A percentile compares a stretch with the other conserved stretches of the same genome.
phyloP scores from a whole-genome alignment of 2,329 filamentous ascomycete species.

The Calonectria montana region DNA sequence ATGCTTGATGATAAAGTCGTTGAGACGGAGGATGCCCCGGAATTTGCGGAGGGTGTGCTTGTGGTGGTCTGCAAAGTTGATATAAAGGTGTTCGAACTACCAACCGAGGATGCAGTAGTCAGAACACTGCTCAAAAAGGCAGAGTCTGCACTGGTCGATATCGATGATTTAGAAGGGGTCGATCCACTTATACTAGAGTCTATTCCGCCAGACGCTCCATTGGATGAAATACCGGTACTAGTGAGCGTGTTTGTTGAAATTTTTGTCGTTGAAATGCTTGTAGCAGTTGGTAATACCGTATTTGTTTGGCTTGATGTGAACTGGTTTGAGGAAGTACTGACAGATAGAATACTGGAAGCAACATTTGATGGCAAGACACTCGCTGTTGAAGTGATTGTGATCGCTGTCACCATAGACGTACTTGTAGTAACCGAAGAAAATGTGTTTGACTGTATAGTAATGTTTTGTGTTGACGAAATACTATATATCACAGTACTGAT shows the following conservation, averaged over 20 bases:
- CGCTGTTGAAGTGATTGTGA: neutral
- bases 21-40: neutral
- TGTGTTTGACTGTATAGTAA: neutral
- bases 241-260: no score
- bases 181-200: neutral
- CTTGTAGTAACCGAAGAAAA: neutral
- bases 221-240: no score
- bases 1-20: neutral
- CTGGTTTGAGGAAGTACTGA: neutral
- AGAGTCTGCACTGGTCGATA: no score
- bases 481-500: neutral
- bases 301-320: neutral
- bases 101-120: neutral
- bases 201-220: no score
- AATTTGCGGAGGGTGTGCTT: neutral
- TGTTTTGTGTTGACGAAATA: neutral
- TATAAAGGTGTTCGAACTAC: neutral
- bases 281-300: neutral
- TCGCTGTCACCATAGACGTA: no score
- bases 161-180: neutral
- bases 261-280: neutral
- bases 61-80: neutral
- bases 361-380: neutral
- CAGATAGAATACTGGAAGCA: no score
- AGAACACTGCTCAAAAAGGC: no score